Evolutionary conservation across 1,284 basidiomycete genomes (phyloP).

Genomic region (Irpex lacteus): DNA sequence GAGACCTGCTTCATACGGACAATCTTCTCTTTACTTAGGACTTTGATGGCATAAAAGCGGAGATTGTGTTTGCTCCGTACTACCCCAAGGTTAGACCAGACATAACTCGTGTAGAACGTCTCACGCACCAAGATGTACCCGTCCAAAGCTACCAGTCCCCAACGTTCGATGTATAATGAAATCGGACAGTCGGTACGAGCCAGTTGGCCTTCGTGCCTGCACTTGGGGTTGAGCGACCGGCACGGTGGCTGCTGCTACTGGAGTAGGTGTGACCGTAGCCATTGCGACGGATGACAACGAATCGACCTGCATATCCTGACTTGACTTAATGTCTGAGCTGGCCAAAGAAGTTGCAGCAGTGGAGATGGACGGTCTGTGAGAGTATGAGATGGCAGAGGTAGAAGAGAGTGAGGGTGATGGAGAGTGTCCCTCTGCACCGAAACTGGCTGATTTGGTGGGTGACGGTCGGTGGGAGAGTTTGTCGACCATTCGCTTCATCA

Average conservation of each 20-base stretch:
- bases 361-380: slow-evolving; percentile 59
- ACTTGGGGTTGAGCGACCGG: slow-evolving; percentile 11
- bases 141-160: slow-evolving; percentile 93
- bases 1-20: slow-evolving; percentile 96
- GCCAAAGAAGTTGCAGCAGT: slow-evolving; percentile 53
- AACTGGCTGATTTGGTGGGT: slow-evolving; percentile 6
- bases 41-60: slow-evolving; percentile 94
- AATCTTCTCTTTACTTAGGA: slow-evolving; percentile 92
- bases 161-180: slow-evolving; percentile 79
- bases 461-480: slow-evolving; percentile 33
- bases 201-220: slow-evolving; percentile 47
- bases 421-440: slow-evolving; percentile 17
- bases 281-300: slow-evolving; percentile 12
- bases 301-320: slow-evolving; percentile 34
- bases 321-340: slow-evolving; percentile 31
- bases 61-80: slow-evolving; percentile 90
- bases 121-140: slow-evolving; percentile 83
- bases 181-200: slow-evolving; percentile 66
- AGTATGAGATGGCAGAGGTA: slow-evolving; percentile 19
- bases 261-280: background rate
- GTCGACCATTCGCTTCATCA: slow-evolving; percentile 45
- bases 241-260: background rate
- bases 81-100: slow-evolving; percentile 26
- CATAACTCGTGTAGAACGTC: background rate
- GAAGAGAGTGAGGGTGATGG: slow-evolving; percentile 21